Conservation (phyloP, 2,329 filamentous ascomycete species). For the Harringtonia aguacate region DNA sequence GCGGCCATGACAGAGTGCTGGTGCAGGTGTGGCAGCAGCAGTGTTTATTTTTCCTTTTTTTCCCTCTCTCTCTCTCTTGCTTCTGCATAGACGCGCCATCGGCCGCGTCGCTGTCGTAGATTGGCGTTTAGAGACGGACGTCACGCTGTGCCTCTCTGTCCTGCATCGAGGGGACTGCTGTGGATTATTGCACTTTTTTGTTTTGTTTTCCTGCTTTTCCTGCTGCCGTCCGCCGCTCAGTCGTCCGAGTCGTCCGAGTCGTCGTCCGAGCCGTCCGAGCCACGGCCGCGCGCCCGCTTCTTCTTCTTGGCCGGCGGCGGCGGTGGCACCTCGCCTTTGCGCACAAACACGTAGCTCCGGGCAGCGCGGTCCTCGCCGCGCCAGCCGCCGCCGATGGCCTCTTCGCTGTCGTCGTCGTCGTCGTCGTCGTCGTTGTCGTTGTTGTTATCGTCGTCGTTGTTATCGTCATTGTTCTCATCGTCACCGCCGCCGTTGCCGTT, state of each 20-base stretch:
- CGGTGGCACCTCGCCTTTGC: constrained; percentile 38
- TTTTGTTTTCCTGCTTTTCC: no score
- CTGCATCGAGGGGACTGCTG: no score
- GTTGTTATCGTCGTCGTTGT: neutral
- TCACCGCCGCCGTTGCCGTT: constrained; percentile 20
- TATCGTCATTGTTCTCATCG: neutral
- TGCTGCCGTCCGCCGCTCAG: no score
- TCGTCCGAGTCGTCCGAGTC: constrained; percentile 4
- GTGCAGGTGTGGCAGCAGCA: no score
- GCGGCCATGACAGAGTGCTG: no score
- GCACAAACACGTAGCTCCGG: constrained; percentile 52
- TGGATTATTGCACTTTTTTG: no score
- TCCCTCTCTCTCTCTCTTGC: no score
- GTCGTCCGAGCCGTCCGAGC: constrained; percentile 1
- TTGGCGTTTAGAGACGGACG: no score
- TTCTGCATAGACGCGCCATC: no score
- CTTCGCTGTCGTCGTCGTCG: neutral
- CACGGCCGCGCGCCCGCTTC: constrained; percentile 10
- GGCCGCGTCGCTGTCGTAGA: no score
- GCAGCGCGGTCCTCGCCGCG: constrained; percentile 41
- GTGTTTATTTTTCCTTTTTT: no score
- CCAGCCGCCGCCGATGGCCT: constrained; percentile 28
- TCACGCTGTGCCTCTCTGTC: no score
- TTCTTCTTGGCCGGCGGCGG: constrained; percentile 16
- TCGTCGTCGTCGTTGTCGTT: neutral